phyloP scores from a whole-genome alignment of 2,329 filamentous ascomycete genomes.

The Xenoacremonium recifei region DNA sequence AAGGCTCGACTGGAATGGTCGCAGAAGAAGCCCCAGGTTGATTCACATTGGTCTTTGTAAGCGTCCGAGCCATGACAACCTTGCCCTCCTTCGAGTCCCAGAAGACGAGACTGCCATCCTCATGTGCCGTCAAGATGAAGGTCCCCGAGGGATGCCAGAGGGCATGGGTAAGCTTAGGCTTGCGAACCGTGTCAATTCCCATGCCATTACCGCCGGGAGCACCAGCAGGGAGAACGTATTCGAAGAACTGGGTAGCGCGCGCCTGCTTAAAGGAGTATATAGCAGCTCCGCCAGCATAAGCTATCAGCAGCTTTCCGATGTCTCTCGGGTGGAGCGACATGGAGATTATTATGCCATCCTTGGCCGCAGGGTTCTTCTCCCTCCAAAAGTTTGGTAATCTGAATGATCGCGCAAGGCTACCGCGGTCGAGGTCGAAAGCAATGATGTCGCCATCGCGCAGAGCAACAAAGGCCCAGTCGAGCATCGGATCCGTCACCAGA shows the following conservation, averaged over 20 bases:
- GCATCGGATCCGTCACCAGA: conserved; percentile 79
- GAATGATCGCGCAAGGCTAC: conserved; percentile 67
- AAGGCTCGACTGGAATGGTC: conserved; percentile 61
- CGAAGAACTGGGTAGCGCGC: conserved; percentile 71
- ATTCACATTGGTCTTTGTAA: conserved; percentile 73
- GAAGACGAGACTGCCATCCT: conserved; percentile 87
- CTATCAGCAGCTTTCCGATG: conserved; percentile 86
- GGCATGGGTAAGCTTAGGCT: conserved; percentile 76
- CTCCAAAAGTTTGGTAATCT: conserved; percentile 86
- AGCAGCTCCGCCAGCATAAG: conserved; percentile 84
- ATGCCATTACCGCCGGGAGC: conserved; percentile 79
- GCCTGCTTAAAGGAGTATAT: conserved; percentile 96
- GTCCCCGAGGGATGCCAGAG: conserved; percentile 95
- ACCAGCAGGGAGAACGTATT: conserved; percentile 78
- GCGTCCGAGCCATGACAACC: conserved; percentile 77
- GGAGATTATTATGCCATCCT: conserved; percentile 63
- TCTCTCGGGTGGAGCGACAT: conserved; percentile 88
- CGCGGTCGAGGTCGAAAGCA: conserved; percentile 89
- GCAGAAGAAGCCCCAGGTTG: conserved; percentile 55
- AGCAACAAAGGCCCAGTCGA: conserved; percentile 91
- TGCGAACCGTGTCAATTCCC: conserved; percentile 60
- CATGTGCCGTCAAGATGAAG: conserved; percentile 82
- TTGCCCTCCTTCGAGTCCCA: conserved; percentile 92
- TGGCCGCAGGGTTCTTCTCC: conserved; percentile 65
- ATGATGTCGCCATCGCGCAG: conserved; percentile 80